Evolutionary conservation across 2,329 filamentous ascomycete genomes (phyloP).

Genomic region (Biscogniauxia marginata): DNA sequence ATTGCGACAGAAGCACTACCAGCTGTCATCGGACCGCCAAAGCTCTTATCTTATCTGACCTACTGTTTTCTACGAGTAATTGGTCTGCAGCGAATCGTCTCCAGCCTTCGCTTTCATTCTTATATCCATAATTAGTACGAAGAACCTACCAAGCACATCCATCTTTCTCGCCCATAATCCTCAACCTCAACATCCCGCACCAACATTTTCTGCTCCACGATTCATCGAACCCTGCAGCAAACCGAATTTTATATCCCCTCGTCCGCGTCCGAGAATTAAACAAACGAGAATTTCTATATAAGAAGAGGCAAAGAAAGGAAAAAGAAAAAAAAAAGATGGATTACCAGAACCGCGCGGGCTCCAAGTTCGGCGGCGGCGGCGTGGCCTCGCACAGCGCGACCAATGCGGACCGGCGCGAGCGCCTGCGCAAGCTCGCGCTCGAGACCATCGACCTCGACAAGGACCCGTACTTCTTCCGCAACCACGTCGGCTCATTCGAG

Average conservation of each 20-base stretch:
- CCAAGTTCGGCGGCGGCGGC: conserved; percentile 96
- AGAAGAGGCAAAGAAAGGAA: not conserved
- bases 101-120: too few relatives aligned
- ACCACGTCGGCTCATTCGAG: conserved; percentile 97
- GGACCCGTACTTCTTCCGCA: conserved; percentile 99
- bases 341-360: conserved; percentile 89
- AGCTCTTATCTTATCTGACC: too few relatives aligned
- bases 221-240: not conserved
- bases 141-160: not conserved
- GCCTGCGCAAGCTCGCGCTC: conserved; percentile 94
- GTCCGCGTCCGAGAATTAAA: not conserved
- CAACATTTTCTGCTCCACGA: not conserved
- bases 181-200: not conserved
- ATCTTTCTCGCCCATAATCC: not conserved
- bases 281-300: not conserved
- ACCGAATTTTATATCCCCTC: not conserved
- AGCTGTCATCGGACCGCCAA: too few relatives aligned
- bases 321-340: conserved; percentile 49
- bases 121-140: too few relatives aligned
- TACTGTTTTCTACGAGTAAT: too few relatives aligned
- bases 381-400: conserved; percentile 91
- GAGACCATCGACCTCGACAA: conserved; percentile 99
- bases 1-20: too few relatives aligned
- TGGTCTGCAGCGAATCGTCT: too few relatives aligned
- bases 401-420: conserved; percentile 95